Base-by-base conservation (phyloP, 768 basidiomycete genomes). In the Russula foetens region DNA sequence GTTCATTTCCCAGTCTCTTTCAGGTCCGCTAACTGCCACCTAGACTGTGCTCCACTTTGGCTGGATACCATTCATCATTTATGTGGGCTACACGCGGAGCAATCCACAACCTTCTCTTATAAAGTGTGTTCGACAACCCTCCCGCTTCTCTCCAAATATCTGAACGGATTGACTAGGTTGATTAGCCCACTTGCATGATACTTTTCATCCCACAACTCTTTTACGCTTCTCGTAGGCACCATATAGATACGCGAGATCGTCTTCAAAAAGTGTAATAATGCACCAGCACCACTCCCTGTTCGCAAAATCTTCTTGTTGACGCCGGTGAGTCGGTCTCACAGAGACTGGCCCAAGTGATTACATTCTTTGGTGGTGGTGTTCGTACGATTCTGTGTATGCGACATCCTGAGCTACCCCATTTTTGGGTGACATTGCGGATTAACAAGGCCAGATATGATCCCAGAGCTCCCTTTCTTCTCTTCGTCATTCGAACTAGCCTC, bases 11-110 rank as follows among this genome's bases (percentile, higher is more conserved):
- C 44, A 28, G 41, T 51, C 24, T 35, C 60, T 21, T 43, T 39
- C 45, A 60, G 53, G 23, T 48, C 45, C 31, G 1, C 51, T 65
- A 43, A 59, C 53, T 28, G 31, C 6, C 47, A 11, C 63, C 24
- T 69, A 97, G 94, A 92, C 89, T 60, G 80, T 94, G 68, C 71
- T 97, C 55, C 93, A 97, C 75, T 97, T 94, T 67, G 88, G 86
- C 65, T 98, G 95, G 92, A 93, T 98, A 69, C 96, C 96, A 33
- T 76, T 95, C 71, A 92, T 98, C 69, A 95, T 98, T 69, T 97
- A 94, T 73, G 81, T 97, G 70, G 96, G 95, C 38, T 97, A 90
- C 77, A 90, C 88, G 55, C 79, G 88, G 67, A 94, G 92, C 70
- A 92, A 89, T 70, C 95, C 95, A 31, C 92, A 94, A 67, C 95